Evolutionary conservation across 257 asterid genomes (phyloP).

Genomic region (Nyctanthes arbortristis): DNA sequence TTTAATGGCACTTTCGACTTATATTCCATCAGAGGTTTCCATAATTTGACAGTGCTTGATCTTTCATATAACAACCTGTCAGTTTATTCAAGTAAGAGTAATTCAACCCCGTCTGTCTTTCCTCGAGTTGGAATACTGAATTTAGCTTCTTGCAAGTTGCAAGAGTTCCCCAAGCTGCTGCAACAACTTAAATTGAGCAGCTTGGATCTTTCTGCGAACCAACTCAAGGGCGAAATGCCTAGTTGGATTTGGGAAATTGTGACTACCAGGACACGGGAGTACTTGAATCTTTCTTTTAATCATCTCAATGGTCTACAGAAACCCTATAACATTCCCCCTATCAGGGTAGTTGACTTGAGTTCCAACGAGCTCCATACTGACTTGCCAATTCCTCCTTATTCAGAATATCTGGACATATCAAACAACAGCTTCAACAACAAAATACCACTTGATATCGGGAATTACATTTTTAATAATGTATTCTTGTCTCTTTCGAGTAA

Average conservation of each 20-base stretch:
- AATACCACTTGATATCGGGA: conserved; percentile 35
- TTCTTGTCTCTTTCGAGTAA: conserved; percentile 55
- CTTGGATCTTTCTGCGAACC: conserved; percentile 53
- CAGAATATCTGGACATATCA: conserved; percentile 37
- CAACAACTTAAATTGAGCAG: background rate
- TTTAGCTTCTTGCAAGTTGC: too few relatives aligned
- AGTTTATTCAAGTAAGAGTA: too few relatives aligned
- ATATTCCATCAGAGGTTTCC: too few relatives aligned
- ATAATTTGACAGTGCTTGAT: too few relatives aligned
- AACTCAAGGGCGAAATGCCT: conserved; percentile 42
- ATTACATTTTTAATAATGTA: background rate
- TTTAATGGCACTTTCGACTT: too few relatives aligned
- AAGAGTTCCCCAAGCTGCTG: too few relatives aligned
- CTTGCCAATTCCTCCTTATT: conserved; percentile 33
- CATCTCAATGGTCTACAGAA: conserved; percentile 30
- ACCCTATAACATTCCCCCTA: conserved; percentile 25
- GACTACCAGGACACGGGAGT: background rate
- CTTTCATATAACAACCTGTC: too few relatives aligned
- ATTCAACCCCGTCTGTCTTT: too few relatives aligned
- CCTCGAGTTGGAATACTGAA: too few relatives aligned
- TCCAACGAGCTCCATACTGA: conserved; percentile 32
- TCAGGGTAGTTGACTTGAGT: conserved; percentile 36
- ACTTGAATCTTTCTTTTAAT: conserved; percentile 53
- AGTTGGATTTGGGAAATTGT: conserved; percentile 67
- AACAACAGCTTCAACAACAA: conserved; percentile 40